Evolutionary conservation across 148 eudicot genomes (phyloP).

Genomic region (Amaranthus palmeri): DNA sequence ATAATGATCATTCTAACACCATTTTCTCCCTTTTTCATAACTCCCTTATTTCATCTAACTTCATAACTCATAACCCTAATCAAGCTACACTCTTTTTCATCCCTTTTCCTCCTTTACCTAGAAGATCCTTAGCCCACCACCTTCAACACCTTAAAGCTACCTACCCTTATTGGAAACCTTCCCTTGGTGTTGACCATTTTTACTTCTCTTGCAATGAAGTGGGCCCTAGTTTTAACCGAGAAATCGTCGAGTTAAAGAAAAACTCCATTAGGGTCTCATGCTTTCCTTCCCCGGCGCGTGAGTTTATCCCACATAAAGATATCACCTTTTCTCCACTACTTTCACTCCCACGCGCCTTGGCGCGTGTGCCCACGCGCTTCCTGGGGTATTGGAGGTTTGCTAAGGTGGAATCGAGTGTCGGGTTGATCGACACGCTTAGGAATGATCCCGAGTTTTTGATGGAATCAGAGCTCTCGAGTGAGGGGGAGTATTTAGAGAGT

Average conservation of each 20-base stretch:
- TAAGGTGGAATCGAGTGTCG: constrained; percentile 1
- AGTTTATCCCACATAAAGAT: constrained; percentile 79
- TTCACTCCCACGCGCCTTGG: constrained; percentile 14
- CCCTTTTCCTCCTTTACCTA: constrained; percentile 44
- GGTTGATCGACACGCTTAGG: constrained; percentile 28
- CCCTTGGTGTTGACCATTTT: constrained; percentile 87
- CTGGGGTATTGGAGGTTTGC: constrained; percentile 27
- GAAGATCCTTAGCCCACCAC: constrained; percentile 46
- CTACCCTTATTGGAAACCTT: constrained; percentile 69
- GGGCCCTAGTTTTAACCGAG: constrained; percentile 42
- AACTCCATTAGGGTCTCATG: constrained; percentile 58
- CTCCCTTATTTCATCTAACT: constrained; percentile 44
- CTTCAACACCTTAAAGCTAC: constrained; percentile 34
- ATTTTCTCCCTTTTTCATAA: constrained; percentile 44
- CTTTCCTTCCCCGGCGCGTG: constrained; percentile 50
- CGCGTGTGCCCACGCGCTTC: constrained; percentile 6
- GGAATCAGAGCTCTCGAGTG: constrained; percentile 34
- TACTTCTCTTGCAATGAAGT: constrained; percentile 56
- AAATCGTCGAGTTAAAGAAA: constrained; percentile 67
- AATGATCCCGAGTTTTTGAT: constrained; percentile 42
- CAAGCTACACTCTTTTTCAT: constrained; percentile 74
- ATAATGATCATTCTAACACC: constrained; percentile 20
- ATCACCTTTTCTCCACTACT: constrained; percentile 49
- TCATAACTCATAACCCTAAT: constrained; percentile 48
- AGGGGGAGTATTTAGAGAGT: not conserved